Conservation (phyloP, 352 stramenopile species). For the Phytophthora sansomeana region DNA sequence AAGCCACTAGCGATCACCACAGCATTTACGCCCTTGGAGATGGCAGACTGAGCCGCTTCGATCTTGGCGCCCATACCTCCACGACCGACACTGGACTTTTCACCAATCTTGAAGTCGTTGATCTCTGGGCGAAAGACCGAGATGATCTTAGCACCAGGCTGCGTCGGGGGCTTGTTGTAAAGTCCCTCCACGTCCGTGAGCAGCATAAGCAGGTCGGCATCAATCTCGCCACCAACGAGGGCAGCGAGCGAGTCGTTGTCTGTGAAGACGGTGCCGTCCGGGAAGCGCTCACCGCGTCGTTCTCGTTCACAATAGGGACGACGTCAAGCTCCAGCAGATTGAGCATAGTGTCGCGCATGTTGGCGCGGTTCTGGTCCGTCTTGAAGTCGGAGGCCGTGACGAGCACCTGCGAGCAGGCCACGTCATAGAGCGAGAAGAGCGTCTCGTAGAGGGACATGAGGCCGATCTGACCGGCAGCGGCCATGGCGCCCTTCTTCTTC, state of each 20-base stretch:
- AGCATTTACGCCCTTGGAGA: constrained; percentile 90
- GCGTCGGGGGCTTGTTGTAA: constrained; percentile 90
- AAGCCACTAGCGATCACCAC: constrained; percentile 95
- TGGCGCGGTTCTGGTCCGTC: constrained; percentile 83
- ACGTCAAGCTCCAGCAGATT: constrained; percentile 96
- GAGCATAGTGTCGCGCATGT: constrained; percentile 90
- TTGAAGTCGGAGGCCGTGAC: constrained; percentile 87
- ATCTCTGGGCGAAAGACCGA: constrained; percentile 71
- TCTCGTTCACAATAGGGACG: constrained; percentile 99
- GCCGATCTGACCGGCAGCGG: constrained; percentile 96
- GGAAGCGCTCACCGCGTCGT: constrained; percentile 95
- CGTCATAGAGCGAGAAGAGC: constrained; percentile 95
- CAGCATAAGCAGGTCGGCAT: constrained; percentile 95
- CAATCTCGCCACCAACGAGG: constrained; percentile 90
- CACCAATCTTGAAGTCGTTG: constrained; percentile 73
- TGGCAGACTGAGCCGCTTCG: constrained; percentile 87
- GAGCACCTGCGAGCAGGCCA: constrained; percentile 94
- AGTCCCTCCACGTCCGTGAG: constrained; percentile 98
- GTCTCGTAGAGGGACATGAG: constrained; percentile 98
- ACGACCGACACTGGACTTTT: constrained; percentile 86
- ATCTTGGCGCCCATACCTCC: constrained; percentile 98
- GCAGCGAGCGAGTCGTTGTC: constrained; percentile 97
- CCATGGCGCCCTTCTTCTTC: constrained; percentile 88
- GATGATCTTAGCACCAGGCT: constrained; percentile 84
- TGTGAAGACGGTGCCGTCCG: constrained; percentile 90